Percentiles rank a stretch among this genome's conserved stretches.
These are phyloP conservation scores for Eimeria necatrix DNA, from an alignment of 169 alveolate genomes.

Conservation along the genomic window DNA sequence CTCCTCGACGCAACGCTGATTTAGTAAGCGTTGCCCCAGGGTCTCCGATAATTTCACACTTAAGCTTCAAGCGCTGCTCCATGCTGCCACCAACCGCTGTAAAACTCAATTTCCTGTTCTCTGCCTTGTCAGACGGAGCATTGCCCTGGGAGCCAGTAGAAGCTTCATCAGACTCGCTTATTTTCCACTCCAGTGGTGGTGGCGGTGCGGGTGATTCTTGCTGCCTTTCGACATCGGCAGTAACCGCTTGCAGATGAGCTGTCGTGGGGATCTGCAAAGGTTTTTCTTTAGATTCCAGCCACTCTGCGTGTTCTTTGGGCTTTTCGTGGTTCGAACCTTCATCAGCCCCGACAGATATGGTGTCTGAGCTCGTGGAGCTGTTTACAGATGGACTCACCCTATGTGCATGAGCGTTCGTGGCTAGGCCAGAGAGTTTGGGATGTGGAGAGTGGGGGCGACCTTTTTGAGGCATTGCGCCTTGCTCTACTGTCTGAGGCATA, in stretches of 20 bases:
- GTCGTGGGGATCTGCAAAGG: neutral
- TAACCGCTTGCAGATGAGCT: neutral
- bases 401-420: neutral
- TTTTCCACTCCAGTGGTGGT: conserved; percentile 50
- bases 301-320: neutral
- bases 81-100: conserved; percentile 57
- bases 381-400: neutral
- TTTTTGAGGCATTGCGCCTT: neutral
- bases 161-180: neutral
- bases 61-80: conserved; percentile 65
- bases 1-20: neutral
- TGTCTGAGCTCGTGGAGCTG: neutral
- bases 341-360: neutral
- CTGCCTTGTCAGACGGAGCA: neutral
- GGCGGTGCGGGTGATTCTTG: neutral
- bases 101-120: conserved; percentile 16
- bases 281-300: neutral
- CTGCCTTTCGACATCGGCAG: neutral
- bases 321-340: neutral
- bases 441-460: neutral
- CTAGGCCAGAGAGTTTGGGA: neutral
- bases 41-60: conserved; percentile 62
- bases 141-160: neutral
- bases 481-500: neutral
- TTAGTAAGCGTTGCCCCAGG: neutral